Percentiles rank a stretch among this genome's conserved stretches.
Conservation (phyloP, 148 eudicot genomes). For the Tetragonia tetragonoides region DNA sequence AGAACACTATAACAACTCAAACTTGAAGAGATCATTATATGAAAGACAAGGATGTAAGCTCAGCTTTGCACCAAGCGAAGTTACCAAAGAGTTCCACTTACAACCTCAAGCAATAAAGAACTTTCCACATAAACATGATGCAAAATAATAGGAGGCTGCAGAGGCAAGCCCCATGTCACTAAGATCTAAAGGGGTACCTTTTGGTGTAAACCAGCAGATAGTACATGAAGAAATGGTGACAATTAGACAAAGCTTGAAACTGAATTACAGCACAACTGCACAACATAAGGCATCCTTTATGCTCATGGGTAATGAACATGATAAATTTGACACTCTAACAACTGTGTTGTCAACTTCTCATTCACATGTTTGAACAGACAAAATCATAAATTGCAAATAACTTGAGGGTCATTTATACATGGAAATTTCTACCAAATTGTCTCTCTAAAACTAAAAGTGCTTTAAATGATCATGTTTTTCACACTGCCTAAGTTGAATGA, state of each 20-base stretch:
- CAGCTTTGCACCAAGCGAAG: background rate
- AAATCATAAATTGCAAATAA: background rate
- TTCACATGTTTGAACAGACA: background rate
- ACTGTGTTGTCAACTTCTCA: background rate
- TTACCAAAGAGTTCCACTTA: background rate
- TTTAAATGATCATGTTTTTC: background rate
- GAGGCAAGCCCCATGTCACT: background rate
- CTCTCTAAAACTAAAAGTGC: background rate
- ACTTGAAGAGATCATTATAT: constrained; percentile 7
- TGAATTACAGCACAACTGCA: constrained; percentile 1
- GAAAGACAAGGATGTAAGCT: background rate
- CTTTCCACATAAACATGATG: background rate
- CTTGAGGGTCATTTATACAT: background rate
- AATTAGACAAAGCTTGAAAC: background rate
- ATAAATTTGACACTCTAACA: background rate
- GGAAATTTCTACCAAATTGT: background rate
- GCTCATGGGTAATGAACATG: no score
- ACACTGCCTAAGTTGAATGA: background rate
- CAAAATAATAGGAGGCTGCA: background rate
- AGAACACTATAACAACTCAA: background rate
- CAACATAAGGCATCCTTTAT: background rate
- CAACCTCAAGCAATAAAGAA: background rate
- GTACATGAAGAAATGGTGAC: background rate
- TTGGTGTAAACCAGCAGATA: background rate
- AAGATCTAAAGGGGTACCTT: no score